Evolutionary conservation across 192 early-diverging fungal genomes (phyloP).

Genomic region (Umbelopsis vinacea): DNA sequence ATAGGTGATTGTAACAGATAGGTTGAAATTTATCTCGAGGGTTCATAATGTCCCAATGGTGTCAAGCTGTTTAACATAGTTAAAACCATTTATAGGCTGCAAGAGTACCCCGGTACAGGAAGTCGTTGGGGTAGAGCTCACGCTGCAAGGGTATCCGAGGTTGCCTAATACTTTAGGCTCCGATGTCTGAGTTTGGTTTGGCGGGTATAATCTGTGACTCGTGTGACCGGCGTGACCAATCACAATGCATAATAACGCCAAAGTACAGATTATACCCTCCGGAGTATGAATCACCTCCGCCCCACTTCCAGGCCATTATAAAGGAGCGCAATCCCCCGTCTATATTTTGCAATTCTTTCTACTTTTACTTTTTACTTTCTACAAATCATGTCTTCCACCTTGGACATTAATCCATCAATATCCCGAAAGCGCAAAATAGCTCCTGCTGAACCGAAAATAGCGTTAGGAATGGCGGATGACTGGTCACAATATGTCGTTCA

Average conservation of each 20-base stretch:
- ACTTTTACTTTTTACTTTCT: neutral
- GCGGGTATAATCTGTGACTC: conserved; percentile 10
- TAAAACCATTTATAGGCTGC: too few relatives aligned
- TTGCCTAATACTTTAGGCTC: neutral
- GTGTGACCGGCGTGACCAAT: conserved; percentile 5
- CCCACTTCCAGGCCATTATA: neutral
- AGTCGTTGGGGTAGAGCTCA: too few relatives aligned
- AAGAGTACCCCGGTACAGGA: too few relatives aligned
- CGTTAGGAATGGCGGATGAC: neutral
- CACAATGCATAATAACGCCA: neutral
- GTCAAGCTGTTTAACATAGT: too few relatives aligned
- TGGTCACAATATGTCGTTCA: conserved; percentile 19
- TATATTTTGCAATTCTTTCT: conserved; percentile 9
- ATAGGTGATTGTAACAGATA: too few relatives aligned
- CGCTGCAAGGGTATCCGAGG: neutral
- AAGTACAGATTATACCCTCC: conserved; percentile 22
- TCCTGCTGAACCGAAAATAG: conserved; percentile 7
- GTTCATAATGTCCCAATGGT: too few relatives aligned
- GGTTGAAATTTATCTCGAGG: too few relatives aligned
- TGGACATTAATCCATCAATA: neutral
- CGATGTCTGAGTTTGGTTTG: neutral
- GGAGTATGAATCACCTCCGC: neutral
- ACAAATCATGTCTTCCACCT: neutral
- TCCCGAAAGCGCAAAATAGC: conserved; percentile 6
- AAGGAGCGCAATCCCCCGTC: conserved; percentile 1